Base-by-base conservation (phyloP, 1,284 basidiomycete genomes). In the Leccinum subrobustum region DNA sequence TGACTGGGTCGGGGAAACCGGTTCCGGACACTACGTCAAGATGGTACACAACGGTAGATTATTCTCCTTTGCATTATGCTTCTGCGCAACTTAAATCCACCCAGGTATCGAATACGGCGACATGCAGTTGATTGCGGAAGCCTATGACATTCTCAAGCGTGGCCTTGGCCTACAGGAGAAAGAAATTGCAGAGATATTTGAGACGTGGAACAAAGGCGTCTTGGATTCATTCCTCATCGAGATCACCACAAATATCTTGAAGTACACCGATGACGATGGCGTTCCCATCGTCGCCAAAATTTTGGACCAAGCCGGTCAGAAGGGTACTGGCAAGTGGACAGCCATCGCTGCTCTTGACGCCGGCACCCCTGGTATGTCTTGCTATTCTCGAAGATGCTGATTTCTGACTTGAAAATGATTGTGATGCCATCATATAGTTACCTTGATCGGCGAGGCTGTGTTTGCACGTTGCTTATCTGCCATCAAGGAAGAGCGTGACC, bases 281-380 rank as follows among this genome's bases (percentile, higher is more conserved):
- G 84, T 79, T 71, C 92, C 95, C 60, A 86, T 99, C 67, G 87
- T 99, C 66, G 84, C 82, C 73, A 99, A 99, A 82, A 97, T 99
- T 72, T 85, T 98, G 66, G 96, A 98, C 77, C 76, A 91, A 73
- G 97, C 97, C 65, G 97, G 96, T 62, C 97, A 99, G 79, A 99
- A 99, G 83, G 97, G 97, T 76, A 99, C 97, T 67, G 97, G 97
- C 63, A 99, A 99, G 81, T 99, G 97, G 97, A 99, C 97, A 63
- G 97, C 97, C 66, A 93, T 98, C 73, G 93, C 95, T 74, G 97
- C 97, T 64, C 89, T 99, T 67, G 97, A 99, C 73, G 90, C 95
- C 68, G 96, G 96, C 73, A 92, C 87, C 72, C 87, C 93, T 64
- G 91, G 91, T 91, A 65, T 64, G 84, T 74, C 16, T 52, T 16